These are phyloP conservation scores for Bromus sterilis DNA, from an alignment of 176 grass and related monocot species.

Conservation along the genomic window DNA sequence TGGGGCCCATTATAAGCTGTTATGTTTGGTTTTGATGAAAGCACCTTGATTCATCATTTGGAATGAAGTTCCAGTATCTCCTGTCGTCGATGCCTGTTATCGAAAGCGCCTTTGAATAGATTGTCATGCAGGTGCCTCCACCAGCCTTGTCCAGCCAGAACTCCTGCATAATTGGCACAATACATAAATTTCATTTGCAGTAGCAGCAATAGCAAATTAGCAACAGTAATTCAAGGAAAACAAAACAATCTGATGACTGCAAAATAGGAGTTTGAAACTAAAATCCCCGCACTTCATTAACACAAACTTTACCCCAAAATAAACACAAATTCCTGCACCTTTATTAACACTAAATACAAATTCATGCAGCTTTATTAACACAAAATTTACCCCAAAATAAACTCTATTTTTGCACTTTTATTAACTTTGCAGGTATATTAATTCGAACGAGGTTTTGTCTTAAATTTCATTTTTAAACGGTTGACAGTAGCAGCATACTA, in stretches of 20 bases:
- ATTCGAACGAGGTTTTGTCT: neutral
- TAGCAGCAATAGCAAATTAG: neutral
- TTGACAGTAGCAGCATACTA: no score
- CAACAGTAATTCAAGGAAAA: neutral
- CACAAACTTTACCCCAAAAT: neutral
- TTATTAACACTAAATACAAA: neutral
- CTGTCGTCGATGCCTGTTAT: slow-evolving; percentile 94
- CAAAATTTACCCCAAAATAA: neutral
- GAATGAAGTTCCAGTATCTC: slow-evolving; percentile 95
- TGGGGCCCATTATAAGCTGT: neutral
- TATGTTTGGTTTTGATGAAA: neutral
- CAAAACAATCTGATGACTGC: neutral
- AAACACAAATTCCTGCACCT: neutral
- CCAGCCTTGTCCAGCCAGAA: slow-evolving; percentile 86
- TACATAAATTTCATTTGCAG: slow-evolving; percentile 3
- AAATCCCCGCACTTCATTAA: no score
- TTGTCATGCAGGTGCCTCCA: slow-evolving; percentile 63
- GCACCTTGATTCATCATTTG: slow-evolving; percentile 82
- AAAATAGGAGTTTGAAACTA: neutral
- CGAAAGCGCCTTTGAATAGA: slow-evolving; percentile 76
- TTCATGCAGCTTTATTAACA: neutral
- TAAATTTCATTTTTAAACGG: neutral
- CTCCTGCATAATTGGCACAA: slow-evolving; percentile 39
- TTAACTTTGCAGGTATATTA: neutral
- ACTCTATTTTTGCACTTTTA: neutral